Percentiles rank a stretch among this genome's conserved stretches.
These are phyloP conservation scores for Fusarium sp. DNA, from an alignment of 2,329 filamentous ascomycete species.

Conservation along the genomic window DNA sequence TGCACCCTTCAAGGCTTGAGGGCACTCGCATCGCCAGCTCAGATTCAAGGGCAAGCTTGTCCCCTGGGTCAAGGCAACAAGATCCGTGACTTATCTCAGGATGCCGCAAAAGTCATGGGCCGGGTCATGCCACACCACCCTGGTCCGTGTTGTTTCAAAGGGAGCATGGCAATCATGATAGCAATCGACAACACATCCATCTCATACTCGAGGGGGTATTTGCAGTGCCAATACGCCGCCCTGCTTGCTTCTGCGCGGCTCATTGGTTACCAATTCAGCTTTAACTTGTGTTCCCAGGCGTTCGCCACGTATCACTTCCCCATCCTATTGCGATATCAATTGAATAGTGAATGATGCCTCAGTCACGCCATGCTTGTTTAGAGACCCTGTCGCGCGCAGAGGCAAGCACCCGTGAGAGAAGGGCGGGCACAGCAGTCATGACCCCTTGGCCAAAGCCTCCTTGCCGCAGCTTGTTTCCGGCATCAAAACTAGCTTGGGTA, in stretches of 20 bases:
- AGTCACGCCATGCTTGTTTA: constrained; percentile 5
- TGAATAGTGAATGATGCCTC: background rate
- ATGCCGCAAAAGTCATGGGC: background rate
- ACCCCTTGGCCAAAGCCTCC: constrained; percentile 17
- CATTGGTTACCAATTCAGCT: constrained; percentile 43
- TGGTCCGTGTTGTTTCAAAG: background rate
- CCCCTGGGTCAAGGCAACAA: background rate
- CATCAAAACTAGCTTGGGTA: constrained; percentile 16
- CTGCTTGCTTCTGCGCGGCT: constrained; percentile 10
- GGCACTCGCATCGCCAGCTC: background rate
- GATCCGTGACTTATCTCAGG: background rate
- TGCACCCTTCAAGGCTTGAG: background rate
- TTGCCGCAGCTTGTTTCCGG: constrained; percentile 23
- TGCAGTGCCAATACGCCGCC: constrained; percentile 9
- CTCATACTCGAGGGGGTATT: constrained; percentile 2
- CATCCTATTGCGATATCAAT: constrained; percentile 7
- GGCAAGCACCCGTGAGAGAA: constrained; percentile 31
- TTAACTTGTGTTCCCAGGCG: constrained; percentile 30
- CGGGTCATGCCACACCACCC: background rate
- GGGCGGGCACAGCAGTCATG: constrained; percentile 35
- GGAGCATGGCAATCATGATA: background rate
- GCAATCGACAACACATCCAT: background rate
- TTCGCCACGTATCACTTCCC: constrained; percentile 34
- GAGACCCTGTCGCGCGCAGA: constrained; percentile 28
- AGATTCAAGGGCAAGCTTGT: background rate